phyloP scores from a whole-genome alignment of 2,329 filamentous ascomycete species.

The Trematosphaeria pertusa region DNA sequence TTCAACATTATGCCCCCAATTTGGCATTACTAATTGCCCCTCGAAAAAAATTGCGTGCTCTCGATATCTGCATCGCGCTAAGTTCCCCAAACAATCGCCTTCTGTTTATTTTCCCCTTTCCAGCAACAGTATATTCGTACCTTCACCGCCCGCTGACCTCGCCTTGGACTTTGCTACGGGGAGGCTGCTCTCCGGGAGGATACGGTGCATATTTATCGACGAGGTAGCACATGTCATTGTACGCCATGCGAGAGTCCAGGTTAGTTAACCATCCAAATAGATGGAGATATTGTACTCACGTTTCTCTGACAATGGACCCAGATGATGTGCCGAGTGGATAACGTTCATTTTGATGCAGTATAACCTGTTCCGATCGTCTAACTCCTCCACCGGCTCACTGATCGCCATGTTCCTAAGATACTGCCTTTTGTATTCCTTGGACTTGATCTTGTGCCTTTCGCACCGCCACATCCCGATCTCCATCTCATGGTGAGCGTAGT shows the following conservation, averaged over 20 bases:
- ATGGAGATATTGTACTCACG: neutral
- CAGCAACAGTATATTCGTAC: neutral
- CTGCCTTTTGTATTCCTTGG: neutral
- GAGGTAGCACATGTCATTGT: slow-evolving; percentile 32
- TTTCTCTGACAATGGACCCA: neutral
- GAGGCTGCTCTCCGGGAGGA: neutral
- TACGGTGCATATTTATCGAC: slow-evolving; percentile 31
- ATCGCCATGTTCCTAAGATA: slow-evolving; percentile 3
- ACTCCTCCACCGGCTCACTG: slow-evolving; percentile 6
- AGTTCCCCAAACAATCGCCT: neutral
- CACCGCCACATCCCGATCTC: slow-evolving; percentile 9
- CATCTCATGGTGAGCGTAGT: slow-evolving; percentile 12
- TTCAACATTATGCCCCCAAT: neutral
- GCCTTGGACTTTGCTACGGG: neutral
- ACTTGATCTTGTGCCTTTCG: neutral
- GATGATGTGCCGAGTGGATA: neutral
- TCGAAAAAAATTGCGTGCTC: too few relatives aligned
- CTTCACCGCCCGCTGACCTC: neutral
- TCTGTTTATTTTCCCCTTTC: too few relatives aligned
- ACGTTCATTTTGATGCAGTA: slow-evolving; percentile 1
- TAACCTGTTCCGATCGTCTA: slow-evolving; percentile 8
- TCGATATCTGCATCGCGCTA: too few relatives aligned
- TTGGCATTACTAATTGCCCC: too few relatives aligned
- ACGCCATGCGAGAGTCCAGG: slow-evolving; percentile 17
- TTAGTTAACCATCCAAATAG: neutral